These are phyloP conservation scores for Pyrenophora seminiperda DNA, from an alignment of 2,329 filamentous ascomycete species.

Conservation along the genomic window DNA sequence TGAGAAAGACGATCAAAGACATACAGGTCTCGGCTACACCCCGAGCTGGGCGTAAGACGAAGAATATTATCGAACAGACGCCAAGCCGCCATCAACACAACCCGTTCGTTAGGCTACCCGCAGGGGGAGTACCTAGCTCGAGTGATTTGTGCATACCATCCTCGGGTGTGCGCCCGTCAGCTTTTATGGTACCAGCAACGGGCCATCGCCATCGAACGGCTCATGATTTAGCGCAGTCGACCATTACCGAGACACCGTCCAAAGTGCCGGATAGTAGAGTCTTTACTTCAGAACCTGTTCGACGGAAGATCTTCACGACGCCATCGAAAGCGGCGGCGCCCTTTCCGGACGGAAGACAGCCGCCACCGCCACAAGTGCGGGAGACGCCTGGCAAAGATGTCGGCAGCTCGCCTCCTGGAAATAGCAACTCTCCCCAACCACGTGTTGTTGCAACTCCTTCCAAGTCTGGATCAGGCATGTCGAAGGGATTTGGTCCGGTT, in stretches of 20 bases:
- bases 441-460: slow-evolving; percentile 27
- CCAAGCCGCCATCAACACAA: slow-evolving; percentile 35
- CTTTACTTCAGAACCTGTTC: slow-evolving; percentile 32
- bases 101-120: slow-evolving; percentile 27
- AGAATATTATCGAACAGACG: slow-evolving; percentile 39
- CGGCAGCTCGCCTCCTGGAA: slow-evolving; percentile 16
- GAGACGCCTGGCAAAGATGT: slow-evolving; percentile 34
- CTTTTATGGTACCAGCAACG: slow-evolving; percentile 35
- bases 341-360: background rate
- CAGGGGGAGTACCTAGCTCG: slow-evolving; percentile 25
- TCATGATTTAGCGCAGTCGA: slow-evolving; percentile 35
- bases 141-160: slow-evolving; percentile 49
- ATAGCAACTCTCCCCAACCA: slow-evolving; percentile 12
- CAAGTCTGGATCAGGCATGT: slow-evolving; percentile 15
- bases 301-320: slow-evolving; percentile 42
- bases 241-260: slow-evolving; percentile 52
- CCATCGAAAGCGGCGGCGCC: slow-evolving; percentile 31
- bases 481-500: slow-evolving; percentile 4
- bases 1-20: slow-evolving; percentile 39
- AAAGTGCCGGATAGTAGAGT: slow-evolving; percentile 43
- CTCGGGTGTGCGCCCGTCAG: slow-evolving; percentile 43
- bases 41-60: slow-evolving; percentile 40
- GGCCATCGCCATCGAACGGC: slow-evolving; percentile 36
- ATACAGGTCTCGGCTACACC: slow-evolving; percentile 54
- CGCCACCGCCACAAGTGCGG: slow-evolving; percentile 18